Percentiles rank a stretch among this genome's conserved stretches.
phyloP scores from a whole-genome alignment of 2,329 filamentous ascomycete species.

The Nannizzia gypsea region DNA sequence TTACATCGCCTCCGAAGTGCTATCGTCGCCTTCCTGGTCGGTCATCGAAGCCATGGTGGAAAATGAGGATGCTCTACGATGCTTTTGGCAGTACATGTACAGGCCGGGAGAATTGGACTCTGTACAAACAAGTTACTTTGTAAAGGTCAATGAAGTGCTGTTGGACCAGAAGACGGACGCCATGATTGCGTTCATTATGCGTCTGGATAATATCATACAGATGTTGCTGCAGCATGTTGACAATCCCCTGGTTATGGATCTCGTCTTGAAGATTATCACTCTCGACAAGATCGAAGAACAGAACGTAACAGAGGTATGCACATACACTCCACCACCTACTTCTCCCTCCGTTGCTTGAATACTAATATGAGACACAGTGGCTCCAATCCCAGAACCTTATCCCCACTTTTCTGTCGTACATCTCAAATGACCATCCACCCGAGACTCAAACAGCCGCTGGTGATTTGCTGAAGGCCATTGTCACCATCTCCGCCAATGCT shows the following conservation, averaged over 20 bases:
- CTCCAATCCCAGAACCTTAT: conserved; percentile 81
- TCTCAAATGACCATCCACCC: conserved; percentile 72
- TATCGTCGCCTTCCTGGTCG: conserved; percentile 94
- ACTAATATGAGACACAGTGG: conserved; percentile 49
- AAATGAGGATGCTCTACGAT: conserved; percentile 61
- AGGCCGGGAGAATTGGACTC: conserved; percentile 77
- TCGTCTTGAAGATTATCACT: conserved; percentile 91
- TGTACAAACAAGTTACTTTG: conserved; percentile 93
- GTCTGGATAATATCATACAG: conserved; percentile 65
- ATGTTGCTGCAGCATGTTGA: conserved; percentile 89
- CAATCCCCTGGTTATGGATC: conserved; percentile 96
- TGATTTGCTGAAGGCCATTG: conserved; percentile 96
- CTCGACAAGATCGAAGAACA: conserved; percentile 86
- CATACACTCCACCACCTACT: background rate
- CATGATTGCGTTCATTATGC: conserved; percentile 84
- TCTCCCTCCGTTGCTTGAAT: conserved; percentile 1
- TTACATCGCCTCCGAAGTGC: conserved; percentile 81
- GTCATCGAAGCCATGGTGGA: conserved; percentile 88
- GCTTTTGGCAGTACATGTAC: conserved; percentile 86
- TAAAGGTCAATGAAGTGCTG: conserved; percentile 95
- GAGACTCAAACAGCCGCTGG: conserved; percentile 93
- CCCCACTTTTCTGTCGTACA: conserved; percentile 71
- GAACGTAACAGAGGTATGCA: conserved; percentile 77
- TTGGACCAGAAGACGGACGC: conserved; percentile 97
- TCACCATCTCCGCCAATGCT: conserved; percentile 95